phyloP scores from a whole-genome alignment of 2,329 filamentous ascomycete species.

The Penicillium fuscoglaucum region DNA sequence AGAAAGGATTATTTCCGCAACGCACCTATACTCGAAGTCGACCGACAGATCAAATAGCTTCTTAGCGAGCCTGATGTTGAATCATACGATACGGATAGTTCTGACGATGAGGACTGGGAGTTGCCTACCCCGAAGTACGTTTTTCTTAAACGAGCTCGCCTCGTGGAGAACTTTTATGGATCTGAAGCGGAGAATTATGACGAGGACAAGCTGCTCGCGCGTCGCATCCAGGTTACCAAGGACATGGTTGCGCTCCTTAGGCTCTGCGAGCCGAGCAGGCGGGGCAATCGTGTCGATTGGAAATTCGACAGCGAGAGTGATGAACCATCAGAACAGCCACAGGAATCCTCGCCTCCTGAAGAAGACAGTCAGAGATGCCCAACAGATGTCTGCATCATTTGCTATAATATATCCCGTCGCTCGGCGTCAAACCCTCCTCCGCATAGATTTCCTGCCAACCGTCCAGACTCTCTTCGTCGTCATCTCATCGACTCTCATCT shows the following conservation, averaged over 20 bases:
- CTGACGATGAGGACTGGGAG: conserved; percentile 76
- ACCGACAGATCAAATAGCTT: conserved; percentile 30
- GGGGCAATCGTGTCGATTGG: conserved; percentile 29
- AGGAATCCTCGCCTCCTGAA: not conserved
- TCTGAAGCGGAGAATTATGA: conserved; percentile 26
- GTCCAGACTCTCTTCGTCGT: conserved; percentile 24
- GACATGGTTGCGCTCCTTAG: conserved; percentile 28
- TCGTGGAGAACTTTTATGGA: conserved; percentile 31
- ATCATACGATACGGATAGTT: conserved; percentile 70
- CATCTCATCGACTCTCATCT: conserved; percentile 28
- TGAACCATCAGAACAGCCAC: no score
- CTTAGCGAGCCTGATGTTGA: conserved; percentile 47
- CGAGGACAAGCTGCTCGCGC: conserved; percentile 28
- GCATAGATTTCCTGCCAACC: conserved; percentile 25
- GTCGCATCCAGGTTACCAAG: conserved; percentile 31
- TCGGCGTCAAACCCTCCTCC: conserved; percentile 26
- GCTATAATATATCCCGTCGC: conserved; percentile 20
- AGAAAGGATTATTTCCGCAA: not conserved
- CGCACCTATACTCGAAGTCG: conserved; percentile 26
- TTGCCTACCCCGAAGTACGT: conserved; percentile 24
- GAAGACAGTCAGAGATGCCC: conserved; percentile 11
- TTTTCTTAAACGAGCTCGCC: conserved; percentile 26
- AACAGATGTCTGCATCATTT: conserved; percentile 29
- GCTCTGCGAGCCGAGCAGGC: conserved; percentile 27
- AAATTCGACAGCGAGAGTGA: no score